phyloP scores from a whole-genome alignment of 768 basidiomycete species.

The Mrakia blollopis region DNA sequence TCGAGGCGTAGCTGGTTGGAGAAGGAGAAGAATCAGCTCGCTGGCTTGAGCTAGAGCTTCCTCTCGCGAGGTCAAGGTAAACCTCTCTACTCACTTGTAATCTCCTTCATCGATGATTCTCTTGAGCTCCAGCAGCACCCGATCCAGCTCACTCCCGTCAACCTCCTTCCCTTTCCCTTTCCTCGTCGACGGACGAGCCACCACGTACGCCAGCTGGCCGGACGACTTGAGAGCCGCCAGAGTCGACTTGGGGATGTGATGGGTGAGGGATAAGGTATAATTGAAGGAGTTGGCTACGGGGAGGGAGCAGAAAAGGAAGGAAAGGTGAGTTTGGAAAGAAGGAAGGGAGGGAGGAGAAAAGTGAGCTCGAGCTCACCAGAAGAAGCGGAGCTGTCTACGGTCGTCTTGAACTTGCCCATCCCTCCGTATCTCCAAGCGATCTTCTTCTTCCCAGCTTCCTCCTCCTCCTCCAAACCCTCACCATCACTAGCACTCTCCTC shows the following conservation, averaged over 20 bases:
- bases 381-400: slow-evolving; percentile 48
- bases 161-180: slow-evolving; percentile 17
- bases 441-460: slow-evolving; percentile 61
- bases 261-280: slow-evolving; percentile 29
- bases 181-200: background rate
- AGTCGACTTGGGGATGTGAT: slow-evolving; percentile 20
- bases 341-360: background rate
- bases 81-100: slow-evolving; percentile 25
- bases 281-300: slow-evolving; percentile 22
- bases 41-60: too few species aligned
- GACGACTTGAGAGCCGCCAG: slow-evolving; percentile 6
- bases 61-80: background rate
- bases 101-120: slow-evolving; percentile 23
- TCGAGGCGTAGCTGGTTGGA: slow-evolving; percentile 21
- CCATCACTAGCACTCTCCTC: slow-evolving; percentile 39
- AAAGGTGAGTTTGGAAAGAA: background rate
- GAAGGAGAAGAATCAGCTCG: background rate
- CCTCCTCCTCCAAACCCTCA: slow-evolving; percentile 38
- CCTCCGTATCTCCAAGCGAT: slow-evolving; percentile 97
- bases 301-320: background rate
- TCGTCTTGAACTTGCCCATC: slow-evolving; percentile 88
- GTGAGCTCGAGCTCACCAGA: slow-evolving; percentile 16
- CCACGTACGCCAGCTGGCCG: slow-evolving; percentile 18
- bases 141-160: slow-evolving; percentile 1
- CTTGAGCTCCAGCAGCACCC: slow-evolving; percentile 24